phyloP scores from a whole-genome alignment of 2,329 filamentous ascomycete genomes.

The Aureobasidium sp. region DNA sequence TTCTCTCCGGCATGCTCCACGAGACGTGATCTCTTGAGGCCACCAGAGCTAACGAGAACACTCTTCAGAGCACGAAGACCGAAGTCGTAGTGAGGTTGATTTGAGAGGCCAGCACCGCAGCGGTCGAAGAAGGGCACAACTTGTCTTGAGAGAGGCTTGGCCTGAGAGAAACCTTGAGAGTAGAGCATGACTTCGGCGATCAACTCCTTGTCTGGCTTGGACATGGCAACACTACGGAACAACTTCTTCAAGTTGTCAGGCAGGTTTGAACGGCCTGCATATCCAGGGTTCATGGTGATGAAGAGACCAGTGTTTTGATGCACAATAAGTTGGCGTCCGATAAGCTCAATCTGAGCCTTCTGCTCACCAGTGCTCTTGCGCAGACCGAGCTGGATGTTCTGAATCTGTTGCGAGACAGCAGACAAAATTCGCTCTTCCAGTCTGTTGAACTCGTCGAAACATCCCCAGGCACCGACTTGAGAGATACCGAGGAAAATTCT shows the following conservation, averaged over 20 bases:
- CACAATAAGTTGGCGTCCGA: conserved; percentile 82
- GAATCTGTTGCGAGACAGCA: conserved; percentile 96
- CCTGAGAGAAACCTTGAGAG: conserved; percentile 97
- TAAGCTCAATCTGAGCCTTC: conserved; percentile 84
- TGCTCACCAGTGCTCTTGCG: conserved; percentile 76
- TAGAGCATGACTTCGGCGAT: conserved; percentile 99
- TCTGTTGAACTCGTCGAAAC: conserved; percentile 99
- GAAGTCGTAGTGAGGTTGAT: conserved; percentile 98
- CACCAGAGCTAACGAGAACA: conserved; percentile 94
- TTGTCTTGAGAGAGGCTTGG: conserved; percentile 86
- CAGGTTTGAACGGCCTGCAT: conserved; percentile 93
- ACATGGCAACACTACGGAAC: conserved; percentile 99
- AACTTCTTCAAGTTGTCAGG: conserved; percentile 99
- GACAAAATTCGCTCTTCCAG: conserved; percentile 96
- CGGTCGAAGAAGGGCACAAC: conserved; percentile 98
- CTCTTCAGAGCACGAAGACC: conserved; percentile 96
- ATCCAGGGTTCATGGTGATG: conserved; percentile 99
- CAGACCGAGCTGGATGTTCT: conserved; percentile 96
- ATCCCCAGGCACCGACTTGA: conserved; percentile 98
- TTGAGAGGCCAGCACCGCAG: conserved; percentile 73
- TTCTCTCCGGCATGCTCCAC: conserved; percentile 46
- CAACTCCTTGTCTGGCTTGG: conserved; percentile 97
- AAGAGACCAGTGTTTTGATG: conserved; percentile 96
- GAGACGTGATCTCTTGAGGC: conserved; percentile 80
- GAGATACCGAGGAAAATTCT: conserved; percentile 99